Evolutionary conservation across 495 filamentous ascomycete species (phyloP), one percentile per base, ranked within the genome.

Genomic region (Mycothermus thermophilus): DNA sequence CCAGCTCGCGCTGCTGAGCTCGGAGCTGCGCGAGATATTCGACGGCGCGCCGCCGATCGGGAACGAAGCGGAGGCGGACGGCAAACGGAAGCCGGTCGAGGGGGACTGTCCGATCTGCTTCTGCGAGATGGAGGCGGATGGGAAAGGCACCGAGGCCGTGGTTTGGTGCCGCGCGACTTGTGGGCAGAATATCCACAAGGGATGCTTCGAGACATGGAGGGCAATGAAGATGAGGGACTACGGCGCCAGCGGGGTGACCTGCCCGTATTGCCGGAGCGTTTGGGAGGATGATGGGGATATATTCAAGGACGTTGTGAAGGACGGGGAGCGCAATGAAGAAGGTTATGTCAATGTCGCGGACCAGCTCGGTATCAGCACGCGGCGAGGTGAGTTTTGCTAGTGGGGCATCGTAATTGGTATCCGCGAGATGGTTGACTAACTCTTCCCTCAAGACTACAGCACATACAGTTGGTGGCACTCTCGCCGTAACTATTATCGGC

Each of bases 91-190:
- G 43, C 47, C 58, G 5, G 28, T 71, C 2, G 79, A 85, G 21
- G 82, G 76, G 10, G 79, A 88, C 42, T 88, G 83, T 42, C 79
- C 80, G 0, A 81, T 92, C 48, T 88, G 83, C 53, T 83, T 77
- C 47, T 72, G 62, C 43, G 74, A 80, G 27, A 74, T 85, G 42
- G 65, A 75, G 28, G 45, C 59, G 3, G 51, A 60, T 6, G 22
- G 22, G 22, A 4, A 14, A 37, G 41, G 18, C 4, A 58, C 61
- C 4, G 75, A 80, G 37, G 54, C 63, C 0, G 66, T 77, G 11
- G 70, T 83, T 2, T 87, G 75, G 63, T 90, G 83, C 51, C 71
- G 71, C 34, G 69, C 71, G 3, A 66, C 72, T 0, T 90, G 83
- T 45, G 81, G 80, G 1, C 81, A 86, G 51, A 87, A 90, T 42